phyloP scores from a whole-genome alignment of 2,329 filamentous ascomycete genomes.

The Ceratocystis papillata region DNA sequence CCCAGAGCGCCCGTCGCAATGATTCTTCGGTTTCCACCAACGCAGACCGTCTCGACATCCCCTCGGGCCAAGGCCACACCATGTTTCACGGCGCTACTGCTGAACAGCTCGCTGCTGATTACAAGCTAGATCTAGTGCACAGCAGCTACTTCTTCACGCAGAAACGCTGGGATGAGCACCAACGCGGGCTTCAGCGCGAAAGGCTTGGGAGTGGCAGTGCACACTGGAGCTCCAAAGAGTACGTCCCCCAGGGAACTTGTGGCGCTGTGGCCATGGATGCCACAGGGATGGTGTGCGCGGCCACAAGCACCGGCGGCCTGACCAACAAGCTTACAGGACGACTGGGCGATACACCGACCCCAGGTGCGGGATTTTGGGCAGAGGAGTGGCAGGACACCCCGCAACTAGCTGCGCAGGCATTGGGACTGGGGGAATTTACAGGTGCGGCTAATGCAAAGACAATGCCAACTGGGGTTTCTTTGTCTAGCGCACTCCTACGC shows the following conservation, averaged over 20 bases:
- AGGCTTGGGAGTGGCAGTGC: constrained; percentile 33
- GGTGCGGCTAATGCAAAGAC: constrained; percentile 28
- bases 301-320: constrained; percentile 61
- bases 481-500: constrained; percentile 37
- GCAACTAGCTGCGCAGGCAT: constrained; percentile 28
- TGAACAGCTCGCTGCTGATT: constrained; percentile 55
- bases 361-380: constrained; percentile 83
- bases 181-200: constrained; percentile 45
- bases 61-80: constrained; percentile 56
- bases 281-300: constrained; percentile 61
- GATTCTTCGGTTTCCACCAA: background rate
- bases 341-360: constrained; percentile 73
- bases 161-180: constrained; percentile 67
- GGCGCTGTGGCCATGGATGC: constrained; percentile 71
- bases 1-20: constrained; percentile 27
- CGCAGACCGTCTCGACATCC: constrained; percentile 33
- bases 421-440: constrained; percentile 26
- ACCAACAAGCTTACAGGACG: constrained; percentile 82
- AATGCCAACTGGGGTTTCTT: constrained; percentile 28
- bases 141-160: constrained; percentile 69
- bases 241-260: constrained; percentile 72
- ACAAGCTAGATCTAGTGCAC: constrained; percentile 60
- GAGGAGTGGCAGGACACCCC: constrained; percentile 60
- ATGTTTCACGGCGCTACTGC: constrained; percentile 58
- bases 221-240: constrained; percentile 51